Base-by-base conservation (phyloP, 2,329 filamentous ascomycete species). In the Penicillium vulpinum region DNA sequence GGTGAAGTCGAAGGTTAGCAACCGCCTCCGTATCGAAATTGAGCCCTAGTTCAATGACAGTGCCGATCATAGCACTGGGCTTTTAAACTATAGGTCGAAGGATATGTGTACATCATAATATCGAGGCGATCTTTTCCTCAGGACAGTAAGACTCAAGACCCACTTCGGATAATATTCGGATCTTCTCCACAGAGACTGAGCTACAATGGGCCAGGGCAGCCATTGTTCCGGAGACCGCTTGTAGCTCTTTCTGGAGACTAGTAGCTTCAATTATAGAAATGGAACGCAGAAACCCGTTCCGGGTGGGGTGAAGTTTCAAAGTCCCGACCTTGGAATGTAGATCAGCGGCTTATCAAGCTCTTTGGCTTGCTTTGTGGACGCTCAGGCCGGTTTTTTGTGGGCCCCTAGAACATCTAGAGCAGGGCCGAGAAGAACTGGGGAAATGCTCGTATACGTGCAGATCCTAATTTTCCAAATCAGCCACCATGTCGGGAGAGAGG, bases 311-410 rank as follows among this genome's bases (percentile, higher is more conserved):
- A 33, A 51, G 21, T 56, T 51, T 57, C 56, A 51, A 55, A 55
- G 41, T 54, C 51, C 31, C 38, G n/a, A n/a, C n/a, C n/a, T n/a
- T n/a, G n/a, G n/a, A 52, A 38, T 55, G 51, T 51, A 52, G 56
- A 59, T 55, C 56, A 35, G 33, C 57, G 54, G 47, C 53, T 43
- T 28, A 38, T 58, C 36, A 33, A 46, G 38, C n/a, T 46, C 41
- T 46, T 47, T 36, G 53, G 45, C 31, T 28, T 38, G 31, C n/a
- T 43, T 2, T 5, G n/a, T 31, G 24, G 26, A 26, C 24, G 8
- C 13, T 22, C 44, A 22, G 13, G 13, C 35, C 35, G 10, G 5
- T 39, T 15, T n/a, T 21, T 21, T 39, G 18, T 11, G 24, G 47
- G 3, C 5, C 45, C 10, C 38, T 49, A 13, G 7, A 49, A 36